Evolutionary conservation across 352 stramenopile species (phyloP), one percentile per base, ranked within the genome.

Genomic region (Pythium scleroteichum): DNA sequence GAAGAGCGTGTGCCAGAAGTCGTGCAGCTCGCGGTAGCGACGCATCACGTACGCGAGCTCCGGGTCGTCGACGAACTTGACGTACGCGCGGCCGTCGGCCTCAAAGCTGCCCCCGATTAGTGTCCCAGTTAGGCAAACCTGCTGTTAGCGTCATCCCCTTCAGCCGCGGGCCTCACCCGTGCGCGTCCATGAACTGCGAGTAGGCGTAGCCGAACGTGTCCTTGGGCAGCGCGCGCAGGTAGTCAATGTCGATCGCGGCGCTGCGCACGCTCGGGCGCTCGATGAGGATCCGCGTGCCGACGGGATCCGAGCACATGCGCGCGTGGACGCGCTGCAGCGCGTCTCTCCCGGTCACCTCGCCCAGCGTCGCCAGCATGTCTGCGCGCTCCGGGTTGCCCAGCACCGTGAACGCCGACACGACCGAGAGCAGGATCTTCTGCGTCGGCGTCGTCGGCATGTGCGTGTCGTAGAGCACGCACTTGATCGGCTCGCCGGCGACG

Each of bases 41-140:
- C 96, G 85, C 92, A 99, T 98, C 10, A 99, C 89, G 72, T 99
- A 99, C 12, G 94, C 91, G 9, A 99, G 79, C 57, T 99, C 93
- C 27, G 87, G 73, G 71, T 99, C 95, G 49, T 98, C 90, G 20
- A 97, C 85, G 65, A 88, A 91, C 75, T 82, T 72, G 42, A 98
- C 92, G 19, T 81, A 76, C 19, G 78, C 73, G 32, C 92, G 92
- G 16, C 78, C 76, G 47, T 98, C 89, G 0, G 95, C 86, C 74
- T 98, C 82, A 63, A 98, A 98, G 17, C 76, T 85, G 26, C 16
- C 38, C n/a, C n/a, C n/a, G n/a, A n/a, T n/a, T n/a, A n/a, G n/a
- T n/a, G n/a, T n/a, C n/a, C n/a, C n/a, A n/a, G n/a, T n/a, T n/a
- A n/a, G n/a, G n/a, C n/a, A n/a, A n/a, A n/a, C n/a, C n/a, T n/a